Base-by-base conservation (phyloP, 257 asterid species). In the Solanum microdontum region DNA sequence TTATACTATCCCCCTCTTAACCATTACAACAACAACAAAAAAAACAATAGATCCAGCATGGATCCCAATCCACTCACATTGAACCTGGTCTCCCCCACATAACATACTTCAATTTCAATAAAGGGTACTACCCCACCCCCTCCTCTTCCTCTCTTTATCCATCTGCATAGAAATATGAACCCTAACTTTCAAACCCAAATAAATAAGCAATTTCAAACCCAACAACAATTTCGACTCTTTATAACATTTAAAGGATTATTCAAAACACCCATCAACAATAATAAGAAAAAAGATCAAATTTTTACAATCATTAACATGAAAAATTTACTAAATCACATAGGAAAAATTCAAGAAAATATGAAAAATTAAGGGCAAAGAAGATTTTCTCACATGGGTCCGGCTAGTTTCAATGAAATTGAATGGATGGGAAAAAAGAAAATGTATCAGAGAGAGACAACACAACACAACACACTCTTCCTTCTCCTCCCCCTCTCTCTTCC, bases 51-150 rank as follows among this genome's bases (percentile, higher is more conserved):
- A 96, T 95, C 95, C 93, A 93, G 88, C 99, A 95, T 91, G 95
- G 96, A 95, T 96, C 98, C 97, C 96, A 91, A 95, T 92, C 94
- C 93, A 92, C 93, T 88, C 92, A 87, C 95, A 93, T 86, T 93
- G 96, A 93, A 94, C 95, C 96, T 90, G 91, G 96, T 91, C 94
- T 88, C 73, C 58, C 84, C 89, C 89, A 89, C 88, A 90, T 58
- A 76, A 85, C 87, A 86, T 69, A 85, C 90, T 80, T 76, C 87
- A 83, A 84, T 80, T 80, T 82, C 69, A 82, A 82, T 48, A 8
- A 82, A 82, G 43, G 69, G 70, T 48, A 77, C 62, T 26, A n/a
- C 62, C 84, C 84, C 11, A 2, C 19, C 83, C 55, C 83, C 55
- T 23, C 68, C 85, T 36, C 72, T 32, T 21, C 32, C 32, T 2